Evolutionary conservation across 2,329 filamentous ascomycete genomes (phyloP).

Genomic region (Penicillium sp.): DNA sequence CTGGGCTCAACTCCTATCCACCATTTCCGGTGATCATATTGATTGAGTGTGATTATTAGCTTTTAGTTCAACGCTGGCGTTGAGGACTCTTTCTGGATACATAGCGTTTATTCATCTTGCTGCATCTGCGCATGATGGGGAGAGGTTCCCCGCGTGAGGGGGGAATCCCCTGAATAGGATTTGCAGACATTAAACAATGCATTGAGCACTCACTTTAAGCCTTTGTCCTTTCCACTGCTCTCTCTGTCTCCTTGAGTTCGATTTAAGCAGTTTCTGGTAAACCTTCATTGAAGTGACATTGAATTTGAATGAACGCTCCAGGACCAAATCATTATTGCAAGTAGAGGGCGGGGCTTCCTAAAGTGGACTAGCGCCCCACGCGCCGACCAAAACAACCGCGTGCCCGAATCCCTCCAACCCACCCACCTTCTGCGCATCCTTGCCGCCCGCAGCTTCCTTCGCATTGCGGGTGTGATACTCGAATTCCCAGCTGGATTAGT

Average conservation of each 20-base stretch:
- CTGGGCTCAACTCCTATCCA: slow-evolving; percentile 18
- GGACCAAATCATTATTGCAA: not conserved
- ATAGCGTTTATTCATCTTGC: slow-evolving; percentile 24
- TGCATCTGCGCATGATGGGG: slow-evolving; percentile 20
- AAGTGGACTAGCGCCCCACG: slow-evolving; percentile 42
- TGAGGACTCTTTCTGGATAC: slow-evolving; percentile 16
- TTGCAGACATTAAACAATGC: slow-evolving; percentile 4
- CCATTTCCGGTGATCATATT: slow-evolving; percentile 23
- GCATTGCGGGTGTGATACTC: slow-evolving; percentile 17
- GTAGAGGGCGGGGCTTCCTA: slow-evolving; percentile 23
- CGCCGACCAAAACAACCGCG: slow-evolving; percentile 47
- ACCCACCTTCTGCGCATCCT: slow-evolving; percentile 25
- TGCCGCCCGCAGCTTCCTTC: slow-evolving; percentile 24
- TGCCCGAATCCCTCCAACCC: slow-evolving; percentile 32
- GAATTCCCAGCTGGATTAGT: not conserved
- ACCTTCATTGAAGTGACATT: not conserved
- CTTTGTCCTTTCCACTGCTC: not conserved
- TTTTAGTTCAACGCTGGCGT: slow-evolving; percentile 22
- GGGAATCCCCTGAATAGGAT: not conserved
- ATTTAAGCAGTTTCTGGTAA: not conserved
- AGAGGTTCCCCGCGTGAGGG: not conserved
- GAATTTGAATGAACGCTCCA: not conserved
- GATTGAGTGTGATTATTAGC: not conserved
- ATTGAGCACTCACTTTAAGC: not conserved
- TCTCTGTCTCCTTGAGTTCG: not conserved